Conservation (phyloP, 1,139 yeast species). For the Magnusiomyces paraingens region DNA sequence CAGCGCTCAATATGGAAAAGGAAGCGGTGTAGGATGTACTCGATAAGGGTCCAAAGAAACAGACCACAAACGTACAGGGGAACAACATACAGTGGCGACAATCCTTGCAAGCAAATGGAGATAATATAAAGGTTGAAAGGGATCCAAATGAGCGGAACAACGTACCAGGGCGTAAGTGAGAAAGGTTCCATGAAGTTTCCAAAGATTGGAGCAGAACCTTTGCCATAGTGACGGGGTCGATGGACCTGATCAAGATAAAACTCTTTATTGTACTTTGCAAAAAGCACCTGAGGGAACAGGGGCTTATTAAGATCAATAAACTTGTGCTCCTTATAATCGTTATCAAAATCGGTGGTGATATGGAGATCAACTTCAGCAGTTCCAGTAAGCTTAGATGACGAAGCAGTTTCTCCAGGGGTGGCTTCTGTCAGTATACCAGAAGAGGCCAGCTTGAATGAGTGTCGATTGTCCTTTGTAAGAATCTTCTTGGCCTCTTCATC, state of each 20-base stretch:
- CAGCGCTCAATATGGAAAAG: constrained; percentile 84
- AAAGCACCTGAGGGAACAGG: constrained; percentile 67
- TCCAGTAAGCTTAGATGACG: constrained; percentile 16
- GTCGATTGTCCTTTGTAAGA: constrained; percentile 31
- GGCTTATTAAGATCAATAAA: constrained; percentile 84
- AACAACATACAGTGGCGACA: constrained; percentile 29
- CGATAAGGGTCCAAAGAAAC: constrained; percentile 87
- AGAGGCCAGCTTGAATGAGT: constrained; percentile 20
- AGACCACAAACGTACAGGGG: constrained; percentile 54
- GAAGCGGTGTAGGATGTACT: constrained; percentile 82
- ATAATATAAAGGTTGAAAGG: constrained; percentile 62
- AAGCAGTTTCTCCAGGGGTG: neutral
- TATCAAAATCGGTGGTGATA: constrained; percentile 68
- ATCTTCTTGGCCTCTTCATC: constrained; percentile 53
- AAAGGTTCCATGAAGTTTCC: constrained; percentile 70
- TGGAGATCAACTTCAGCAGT: constrained; percentile 57
- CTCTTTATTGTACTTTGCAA: constrained; percentile 69
- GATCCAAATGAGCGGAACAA: constrained; percentile 83
- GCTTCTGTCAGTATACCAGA: neutral
- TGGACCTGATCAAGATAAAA: constrained; percentile 94
- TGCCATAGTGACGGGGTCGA: constrained; percentile 89
- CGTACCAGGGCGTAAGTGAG: constrained; percentile 68
- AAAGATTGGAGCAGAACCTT: constrained; percentile 85
- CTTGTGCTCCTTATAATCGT: constrained; percentile 69
- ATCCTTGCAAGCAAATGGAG: constrained; percentile 32